Base-by-base conservation (phyloP, 164 flowering plant genomes). In the Kingdonia uniflora region DNA sequence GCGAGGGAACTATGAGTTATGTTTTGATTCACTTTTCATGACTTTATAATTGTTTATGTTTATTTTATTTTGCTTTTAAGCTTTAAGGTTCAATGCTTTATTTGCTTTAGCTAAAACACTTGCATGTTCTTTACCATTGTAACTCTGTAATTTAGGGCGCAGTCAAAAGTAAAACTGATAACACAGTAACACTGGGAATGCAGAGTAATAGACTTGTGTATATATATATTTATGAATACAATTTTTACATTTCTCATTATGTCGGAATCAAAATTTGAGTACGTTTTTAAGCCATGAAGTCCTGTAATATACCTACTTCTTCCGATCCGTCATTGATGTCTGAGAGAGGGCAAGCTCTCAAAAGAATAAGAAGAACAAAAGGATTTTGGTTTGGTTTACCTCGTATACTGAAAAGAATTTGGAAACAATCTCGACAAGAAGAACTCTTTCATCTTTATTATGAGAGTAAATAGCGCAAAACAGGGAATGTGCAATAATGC, bases 401-500 rank as follows among this genome's bases (percentile, higher is more conserved):
- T 29, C 23, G 11, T n/a, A 44, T 71, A 71, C 56, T 66, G 76
- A 57, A 72, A 74, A 39, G 97, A 76, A 2, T 77, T 60, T 20
- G 88, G 82, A 45, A 78, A 85, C 74, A 81, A 71, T 67, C 65
- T 80, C 11, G 76, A 64, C 21, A 80, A 47, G 19, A 79, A 35
- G 21, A 39, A 39, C 59, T 80, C 77, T 61, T 87, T 91, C 45
- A 71, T 49, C 71, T 69, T 80, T 56, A 82, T 68, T 12, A 84
- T 39, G 55, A 87, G 57, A 14, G 73, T 71, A 60, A 85, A 85
- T 6, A 76, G 25, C 11, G 74, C 81, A 14, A 78, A 91, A 73
- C 90, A 83, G 29, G 96, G 97, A 43, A 91, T 26, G 59, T 87
- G 97, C 86, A 87, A 48, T 60, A 85, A 14, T 5, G 77, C 92